Conservation (phyloP, 202 grass and related monocot genomes). For the Brachypodium distachyon region DNA sequence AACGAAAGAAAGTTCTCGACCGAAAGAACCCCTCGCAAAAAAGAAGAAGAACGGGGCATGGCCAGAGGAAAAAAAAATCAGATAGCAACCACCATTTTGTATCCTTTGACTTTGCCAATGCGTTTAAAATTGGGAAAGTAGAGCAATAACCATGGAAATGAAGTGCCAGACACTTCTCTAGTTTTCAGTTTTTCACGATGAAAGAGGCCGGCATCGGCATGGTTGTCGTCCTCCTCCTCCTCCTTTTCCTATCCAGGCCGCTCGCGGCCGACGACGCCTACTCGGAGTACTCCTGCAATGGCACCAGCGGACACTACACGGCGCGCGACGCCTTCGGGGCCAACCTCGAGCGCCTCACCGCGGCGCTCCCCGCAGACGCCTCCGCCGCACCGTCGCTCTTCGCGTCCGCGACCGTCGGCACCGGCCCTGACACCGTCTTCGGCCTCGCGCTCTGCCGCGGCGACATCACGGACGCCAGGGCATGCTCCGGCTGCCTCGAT, state of each 20-base stretch:
- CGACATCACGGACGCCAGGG: conserved; percentile 6
- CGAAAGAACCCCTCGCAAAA: background rate
- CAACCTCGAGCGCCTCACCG: conserved; percentile 37
- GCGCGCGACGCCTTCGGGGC: conserved; percentile 24
- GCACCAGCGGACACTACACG: conserved; percentile 39
- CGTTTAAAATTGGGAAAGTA: background rate
- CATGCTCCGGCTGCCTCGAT: conserved; percentile 41
- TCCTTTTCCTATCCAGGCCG: background rate
- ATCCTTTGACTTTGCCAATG: background rate
- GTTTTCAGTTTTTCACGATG: background rate
- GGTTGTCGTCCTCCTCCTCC: background rate
- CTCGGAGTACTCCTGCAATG: conserved; percentile 39
- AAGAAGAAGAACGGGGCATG: no score
- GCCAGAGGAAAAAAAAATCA: background rate
- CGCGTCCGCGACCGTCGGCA: conserved; percentile 22
- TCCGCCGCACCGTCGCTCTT: conserved; percentile 27
- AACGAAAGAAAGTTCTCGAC: background rate
- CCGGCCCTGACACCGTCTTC: background rate
- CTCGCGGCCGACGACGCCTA: background rate
- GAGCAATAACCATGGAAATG: background rate
- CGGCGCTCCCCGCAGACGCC: conserved; percentile 14
- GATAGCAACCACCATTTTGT: background rate
- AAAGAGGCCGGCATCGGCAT: background rate
- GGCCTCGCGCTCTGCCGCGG: conserved; percentile 55
- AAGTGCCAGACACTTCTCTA: background rate